Base-by-base conservation (phyloP, 1,284 basidiomycete species). In the Neotropicomus parvogracilis region DNA sequence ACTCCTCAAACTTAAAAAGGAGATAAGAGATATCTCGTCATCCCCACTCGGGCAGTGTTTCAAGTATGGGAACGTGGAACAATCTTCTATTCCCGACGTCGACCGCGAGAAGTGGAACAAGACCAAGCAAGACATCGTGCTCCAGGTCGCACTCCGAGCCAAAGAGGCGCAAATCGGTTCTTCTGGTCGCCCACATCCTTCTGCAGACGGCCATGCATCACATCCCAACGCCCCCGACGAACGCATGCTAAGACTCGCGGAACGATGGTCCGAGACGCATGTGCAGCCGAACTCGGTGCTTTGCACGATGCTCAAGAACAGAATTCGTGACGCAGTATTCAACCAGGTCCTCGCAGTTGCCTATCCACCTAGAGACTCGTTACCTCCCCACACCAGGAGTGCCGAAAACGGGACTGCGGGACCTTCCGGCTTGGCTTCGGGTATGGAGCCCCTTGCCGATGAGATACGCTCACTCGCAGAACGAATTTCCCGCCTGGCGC, bases 21-120 rank as follows among this genome's bases (percentile, higher is more conserved):
- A 92, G 70, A 81, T 91, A 53, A 81, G 83, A 66, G 84, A 85
- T 60, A 80, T 92, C 50, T 80, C 81, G 28, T 81, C 83, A 27
- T 70, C 76, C 34, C 77, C 77, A 48, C 72, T 81, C 35, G 81
- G 81, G 19, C 70, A 73, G 54, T 79, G 78, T 56, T 79, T 78
- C 63, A 64, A 77, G 54, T 65, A 65, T 50, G 65, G 54, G 47
- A 57, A 52, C 41, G 37, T 44, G 53, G 57, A 53, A 21, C 53
- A 46, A 26, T 52, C 60, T 28, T 52, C 54, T 49, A 54, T 59
- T 54, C 53, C 60, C 53, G 58, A 65, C 54, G 66, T 71, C 41
- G 75, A 78, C 33, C 59, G 66, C 48, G 70, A 72, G 40, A 69
- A 71, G 46, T 79, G 79, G 75, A 66, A 68, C 48, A 65, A 60